A percentile compares a stretch with the other conserved stretches of the same genome.
Conservation (phyloP, 129 eudicot genomes). For the Flaveria sonorensis region DNA sequence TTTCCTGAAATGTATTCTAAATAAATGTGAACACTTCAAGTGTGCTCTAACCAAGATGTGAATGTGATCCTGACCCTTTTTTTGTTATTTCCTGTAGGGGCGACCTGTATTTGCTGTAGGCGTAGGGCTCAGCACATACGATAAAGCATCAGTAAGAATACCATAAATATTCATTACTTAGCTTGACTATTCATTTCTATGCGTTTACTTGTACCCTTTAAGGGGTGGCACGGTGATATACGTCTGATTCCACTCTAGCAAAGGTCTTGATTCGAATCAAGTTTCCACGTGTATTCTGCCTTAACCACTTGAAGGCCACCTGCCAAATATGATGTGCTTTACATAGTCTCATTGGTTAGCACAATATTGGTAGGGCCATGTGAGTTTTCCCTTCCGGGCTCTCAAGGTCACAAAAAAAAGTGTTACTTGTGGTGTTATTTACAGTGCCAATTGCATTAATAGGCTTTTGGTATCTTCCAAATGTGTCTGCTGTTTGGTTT, state of each 20-base stretch:
- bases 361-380: not conserved
- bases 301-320: not conserved
- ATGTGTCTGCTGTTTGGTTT: slow-evolving; percentile 17
- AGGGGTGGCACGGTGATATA: not conserved
- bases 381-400: not conserved
- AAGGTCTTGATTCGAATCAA: not conserved
- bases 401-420: not conserved
- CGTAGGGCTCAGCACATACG: slow-evolving; percentile 94
- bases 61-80: not conserved
- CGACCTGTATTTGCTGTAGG: slow-evolving; percentile 91
- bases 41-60: not conserved
- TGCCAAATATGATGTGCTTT: not conserved
- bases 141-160: slow-evolving; percentile 91
- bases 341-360: not conserved
- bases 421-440: not conserved
- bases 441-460: not conserved
- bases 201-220: not conserved
- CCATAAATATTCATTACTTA: slow-evolving; percentile 2
- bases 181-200: not conserved
- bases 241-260: not conserved
- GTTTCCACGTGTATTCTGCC: not conserved
- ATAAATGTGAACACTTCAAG: not conserved
- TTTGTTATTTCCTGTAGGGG: slow-evolving; percentile 53
- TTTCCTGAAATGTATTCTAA: not conserved
- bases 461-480: not conserved